These are phyloP conservation scores for Didymellaceae sp. DNA, from an alignment of 2,329 filamentous ascomycete genomes.

Conservation along the genomic window DNA sequence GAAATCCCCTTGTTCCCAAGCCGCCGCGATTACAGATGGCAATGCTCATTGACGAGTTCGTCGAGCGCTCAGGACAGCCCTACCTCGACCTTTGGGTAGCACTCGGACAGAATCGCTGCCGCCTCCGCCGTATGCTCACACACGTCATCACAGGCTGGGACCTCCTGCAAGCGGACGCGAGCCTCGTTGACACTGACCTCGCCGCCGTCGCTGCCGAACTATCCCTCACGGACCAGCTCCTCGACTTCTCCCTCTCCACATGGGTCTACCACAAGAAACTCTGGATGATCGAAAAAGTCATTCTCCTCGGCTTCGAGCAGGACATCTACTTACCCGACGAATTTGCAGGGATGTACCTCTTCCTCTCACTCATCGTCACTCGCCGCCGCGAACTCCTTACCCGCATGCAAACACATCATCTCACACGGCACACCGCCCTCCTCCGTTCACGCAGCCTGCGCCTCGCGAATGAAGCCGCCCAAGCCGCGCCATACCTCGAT, in stretches of 20 bases:
- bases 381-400: slow-evolving; percentile 31
- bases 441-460: slow-evolving; percentile 1
- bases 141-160: slow-evolving; percentile 87
- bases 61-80: slow-evolving; percentile 64
- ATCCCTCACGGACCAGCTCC: slow-evolving; percentile 53
- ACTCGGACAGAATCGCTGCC: slow-evolving; percentile 87
- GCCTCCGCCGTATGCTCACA: slow-evolving; percentile 85
- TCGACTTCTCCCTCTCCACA: slow-evolving; percentile 77
- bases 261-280: slow-evolving; percentile 94
- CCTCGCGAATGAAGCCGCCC: slow-evolving; percentile 22
- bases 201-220: slow-evolving; percentile 45
- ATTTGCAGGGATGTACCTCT: slow-evolving; percentile 85
- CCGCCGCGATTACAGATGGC: slow-evolving; percentile 78
- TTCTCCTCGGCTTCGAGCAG: slow-evolving; percentile 93
- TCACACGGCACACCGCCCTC: slow-evolving; percentile 4
- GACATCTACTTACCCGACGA: slow-evolving; percentile 89
- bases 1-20: slow-evolving; percentile 58
- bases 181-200: slow-evolving; percentile 59
- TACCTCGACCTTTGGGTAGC: slow-evolving; percentile 86
- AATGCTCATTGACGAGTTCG: slow-evolving; percentile 69
- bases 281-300: slow-evolving; percentile 82
- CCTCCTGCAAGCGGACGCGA: slow-evolving; percentile 72
- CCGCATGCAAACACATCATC: slow-evolving; percentile 26
- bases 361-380: slow-evolving; percentile 37
- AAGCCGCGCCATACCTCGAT: slow-evolving; percentile 24